Percentiles rank a stretch among this genome's conserved stretches.
These are phyloP conservation scores for Phytopythium litorale DNA, from an alignment of 352 stramenopile species.

Conservation along the genomic window DNA sequence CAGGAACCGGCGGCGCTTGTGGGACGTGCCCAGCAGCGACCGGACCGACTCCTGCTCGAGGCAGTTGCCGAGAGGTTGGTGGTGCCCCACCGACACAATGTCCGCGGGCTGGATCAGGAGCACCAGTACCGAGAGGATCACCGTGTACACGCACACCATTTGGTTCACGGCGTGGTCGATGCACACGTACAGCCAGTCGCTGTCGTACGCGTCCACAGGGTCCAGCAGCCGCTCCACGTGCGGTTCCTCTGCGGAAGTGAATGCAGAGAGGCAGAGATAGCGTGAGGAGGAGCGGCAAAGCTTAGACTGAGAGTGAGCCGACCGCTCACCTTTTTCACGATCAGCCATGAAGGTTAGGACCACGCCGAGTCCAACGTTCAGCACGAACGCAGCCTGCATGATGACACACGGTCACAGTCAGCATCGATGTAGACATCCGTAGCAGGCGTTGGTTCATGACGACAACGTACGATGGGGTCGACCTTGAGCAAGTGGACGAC, in stretches of 20 bases:
- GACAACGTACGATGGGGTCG: conserved; percentile 29
- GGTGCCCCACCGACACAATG: conserved; percentile 71
- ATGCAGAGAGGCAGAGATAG: conserved; percentile 2
- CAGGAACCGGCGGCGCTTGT: conserved; percentile 61
- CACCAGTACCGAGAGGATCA: conserved; percentile 53
- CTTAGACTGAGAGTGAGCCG: background rate
- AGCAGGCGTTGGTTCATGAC: background rate
- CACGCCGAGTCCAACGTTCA: conserved; percentile 46
- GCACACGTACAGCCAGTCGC: conserved; percentile 74
- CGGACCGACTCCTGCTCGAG: conserved; percentile 51
- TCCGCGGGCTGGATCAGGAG: conserved; percentile 57
- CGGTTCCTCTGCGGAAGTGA: conserved; percentile 34
- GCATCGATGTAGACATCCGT: background rate
- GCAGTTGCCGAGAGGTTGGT: conserved; percentile 74
- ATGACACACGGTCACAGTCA: conserved; percentile 1
- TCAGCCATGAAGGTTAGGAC: conserved; percentile 71
- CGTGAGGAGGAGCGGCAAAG: too few relatives aligned
- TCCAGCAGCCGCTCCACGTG: conserved; percentile 51
- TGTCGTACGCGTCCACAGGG: conserved; percentile 70
- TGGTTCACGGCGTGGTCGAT: conserved; percentile 82
- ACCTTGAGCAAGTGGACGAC: conserved; percentile 54
- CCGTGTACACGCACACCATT: conserved; percentile 70
- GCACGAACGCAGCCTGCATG: conserved; percentile 43
- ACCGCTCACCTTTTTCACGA: conserved; percentile 38
- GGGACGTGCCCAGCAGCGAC: conserved; percentile 51